phyloP scores from a whole-genome alignment of 257 asterid genomes.

The Perilla frutescens region DNA sequence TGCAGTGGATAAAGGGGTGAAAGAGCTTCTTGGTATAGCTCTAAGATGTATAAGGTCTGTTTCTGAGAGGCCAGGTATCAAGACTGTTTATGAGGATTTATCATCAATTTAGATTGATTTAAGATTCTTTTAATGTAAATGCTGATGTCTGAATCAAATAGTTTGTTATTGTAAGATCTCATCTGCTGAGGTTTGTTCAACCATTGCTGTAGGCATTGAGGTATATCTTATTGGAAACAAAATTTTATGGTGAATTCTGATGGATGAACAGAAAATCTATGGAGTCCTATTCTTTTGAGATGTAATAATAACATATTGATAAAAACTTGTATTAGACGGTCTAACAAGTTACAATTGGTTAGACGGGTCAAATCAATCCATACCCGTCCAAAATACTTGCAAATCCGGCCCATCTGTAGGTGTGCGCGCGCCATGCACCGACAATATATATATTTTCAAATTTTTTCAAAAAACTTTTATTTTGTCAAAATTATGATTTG shows the following conservation, averaged over 20 bases:
- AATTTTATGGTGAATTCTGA: conserved; percentile 6
- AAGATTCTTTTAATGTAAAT: conserved; percentile 22
- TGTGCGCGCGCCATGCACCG: too few relatives aligned
- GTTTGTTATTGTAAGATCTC: conserved; percentile 53
- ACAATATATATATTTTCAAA: too few relatives aligned
- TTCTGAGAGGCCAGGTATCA: conserved; percentile 92
- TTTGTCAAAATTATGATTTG: too few relatives aligned
- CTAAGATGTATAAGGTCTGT: conserved; percentile 72
- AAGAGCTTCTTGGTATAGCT: conserved; percentile 79
- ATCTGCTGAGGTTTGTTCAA: conserved; percentile 31
- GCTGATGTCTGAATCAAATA: conserved; percentile 57
- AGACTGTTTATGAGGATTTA: conserved; percentile 84
- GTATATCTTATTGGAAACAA: conserved; percentile 31
- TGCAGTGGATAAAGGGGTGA: conserved; percentile 70
- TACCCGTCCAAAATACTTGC: too few relatives aligned
- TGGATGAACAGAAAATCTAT: too few relatives aligned
- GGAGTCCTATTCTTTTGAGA: too few relatives aligned
- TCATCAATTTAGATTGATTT: conserved; percentile 62
- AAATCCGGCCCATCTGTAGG: too few relatives aligned
- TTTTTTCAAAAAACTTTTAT: too few relatives aligned
- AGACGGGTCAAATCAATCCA: too few relatives aligned
- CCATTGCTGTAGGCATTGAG: conserved; percentile 34
- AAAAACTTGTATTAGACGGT: too few relatives aligned
- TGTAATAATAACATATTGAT: too few relatives aligned
- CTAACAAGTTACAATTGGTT: too few relatives aligned